phyloP scores from a whole-genome alignment of 768 basidiomycete species.

The Nevesoporus exiguus region DNA sequence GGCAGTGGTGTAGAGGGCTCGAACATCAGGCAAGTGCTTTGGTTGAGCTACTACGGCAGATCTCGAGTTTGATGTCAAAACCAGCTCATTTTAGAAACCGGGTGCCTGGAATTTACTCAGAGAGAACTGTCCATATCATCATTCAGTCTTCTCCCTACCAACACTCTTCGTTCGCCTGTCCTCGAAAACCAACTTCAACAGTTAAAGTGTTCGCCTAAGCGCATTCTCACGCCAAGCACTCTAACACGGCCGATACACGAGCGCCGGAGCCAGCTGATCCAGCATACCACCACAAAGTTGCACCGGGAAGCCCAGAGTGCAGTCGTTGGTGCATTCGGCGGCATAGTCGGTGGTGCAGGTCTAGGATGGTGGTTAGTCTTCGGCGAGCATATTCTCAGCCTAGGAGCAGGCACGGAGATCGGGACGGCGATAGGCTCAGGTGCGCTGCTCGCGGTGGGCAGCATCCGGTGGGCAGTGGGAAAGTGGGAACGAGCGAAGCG shows the following conservation, averaged over 20 bases:
- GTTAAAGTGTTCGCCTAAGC: conserved; percentile 43
- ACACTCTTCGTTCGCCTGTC: conserved; percentile 48
- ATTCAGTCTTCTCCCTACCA: conserved; percentile 36
- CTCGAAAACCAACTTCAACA: conserved; percentile 60
- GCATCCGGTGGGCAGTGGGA: conserved; percentile 60
- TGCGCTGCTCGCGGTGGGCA: conserved; percentile 44
- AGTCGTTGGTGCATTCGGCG: conserved; percentile 48
- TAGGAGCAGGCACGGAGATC: conserved; percentile 42
- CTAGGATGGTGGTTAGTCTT: conserved; percentile 53
- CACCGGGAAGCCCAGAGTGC: conserved; percentile 63
- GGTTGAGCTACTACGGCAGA: background rate
- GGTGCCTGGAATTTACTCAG: conserved; percentile 51
- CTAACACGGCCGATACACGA: conserved; percentile 50
- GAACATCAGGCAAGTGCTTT: conserved; percentile 44
- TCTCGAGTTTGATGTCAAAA: background rate
- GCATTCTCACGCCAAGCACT: conserved; percentile 40
- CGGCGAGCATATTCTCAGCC: conserved; percentile 38
- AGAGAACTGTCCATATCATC: conserved; percentile 39
- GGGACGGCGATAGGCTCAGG: conserved; percentile 61
- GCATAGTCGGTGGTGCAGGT: conserved; percentile 46
- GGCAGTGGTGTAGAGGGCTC: conserved; percentile 42
- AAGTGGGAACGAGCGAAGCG: conserved; percentile 67
- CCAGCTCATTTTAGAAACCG: conserved; percentile 64
- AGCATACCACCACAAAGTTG: conserved; percentile 53
- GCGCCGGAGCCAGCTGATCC: conserved; percentile 52